Percentiles rank a stretch among this genome's conserved stretches.
Evolutionary conservation across 2,329 filamentous ascomycete genomes (phyloP).

Genomic region (Zasmidium angulare): DNA sequence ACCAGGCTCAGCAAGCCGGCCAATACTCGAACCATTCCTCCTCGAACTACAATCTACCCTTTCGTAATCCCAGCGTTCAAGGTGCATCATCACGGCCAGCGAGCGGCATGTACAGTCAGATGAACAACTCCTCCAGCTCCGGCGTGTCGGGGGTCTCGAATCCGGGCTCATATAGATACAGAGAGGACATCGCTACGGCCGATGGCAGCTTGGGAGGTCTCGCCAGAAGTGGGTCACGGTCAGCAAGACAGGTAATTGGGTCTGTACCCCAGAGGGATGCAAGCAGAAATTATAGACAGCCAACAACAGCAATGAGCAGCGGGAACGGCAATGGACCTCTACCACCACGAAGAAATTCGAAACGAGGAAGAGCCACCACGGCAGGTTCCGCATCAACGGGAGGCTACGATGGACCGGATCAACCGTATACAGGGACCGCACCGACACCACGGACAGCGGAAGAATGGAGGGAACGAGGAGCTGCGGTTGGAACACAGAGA

Average conservation of each 20-base stretch:
- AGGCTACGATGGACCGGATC: constrained; percentile 25
- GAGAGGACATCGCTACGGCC: constrained; percentile 41
- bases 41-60: constrained; percentile 20
- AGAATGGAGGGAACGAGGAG: constrained; percentile 93
- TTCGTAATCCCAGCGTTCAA: constrained; percentile 32
- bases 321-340: constrained; percentile 57
- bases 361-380: constrained; percentile 49
- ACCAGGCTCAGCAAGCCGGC: constrained; percentile 43
- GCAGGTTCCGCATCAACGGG: constrained; percentile 22
- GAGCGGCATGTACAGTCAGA: constrained; percentile 50
- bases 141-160: constrained; percentile 27
- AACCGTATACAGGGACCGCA: constrained; percentile 42
- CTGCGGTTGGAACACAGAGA: constrained; percentile 77
- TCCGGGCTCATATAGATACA: constrained; percentile 48
- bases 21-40: constrained; percentile 26
- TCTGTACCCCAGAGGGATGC: constrained; percentile 64
- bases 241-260: constrained; percentile 59
- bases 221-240: constrained; percentile 63
- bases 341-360: constrained; percentile 75
- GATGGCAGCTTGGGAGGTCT: constrained; percentile 48
- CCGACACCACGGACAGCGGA: constrained; percentile 66
- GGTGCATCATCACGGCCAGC: constrained; percentile 37
- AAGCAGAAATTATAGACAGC: constrained; percentile 66
- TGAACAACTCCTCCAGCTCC: constrained; percentile 49
- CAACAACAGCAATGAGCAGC: constrained; percentile 54